Evolutionary conservation across 2,329 filamentous ascomycete genomes (phyloP).

Genomic region (Zasmidium citrigriseum): DNA sequence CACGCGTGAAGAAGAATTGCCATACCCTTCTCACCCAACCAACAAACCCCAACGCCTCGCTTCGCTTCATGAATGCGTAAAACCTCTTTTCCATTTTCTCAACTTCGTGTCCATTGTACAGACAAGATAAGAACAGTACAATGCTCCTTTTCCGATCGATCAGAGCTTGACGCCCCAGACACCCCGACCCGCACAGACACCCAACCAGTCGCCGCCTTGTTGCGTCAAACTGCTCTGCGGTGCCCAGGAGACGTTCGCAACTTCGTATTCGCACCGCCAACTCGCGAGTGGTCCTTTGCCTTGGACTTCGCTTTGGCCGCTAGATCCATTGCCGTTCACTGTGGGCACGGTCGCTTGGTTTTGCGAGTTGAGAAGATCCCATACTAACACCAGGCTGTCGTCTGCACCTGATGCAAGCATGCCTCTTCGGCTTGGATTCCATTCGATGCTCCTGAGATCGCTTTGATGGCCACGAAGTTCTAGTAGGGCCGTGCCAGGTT

Average conservation of each 20-base stretch:
- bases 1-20: not conserved
- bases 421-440: constrained; percentile 84
- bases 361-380: constrained; percentile 79
- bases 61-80: not conserved
- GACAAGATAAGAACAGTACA: not conserved
- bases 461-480: constrained; percentile 88
- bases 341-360: constrained; percentile 41
- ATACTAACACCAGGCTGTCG: constrained; percentile 86
- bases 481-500: constrained; percentile 90
- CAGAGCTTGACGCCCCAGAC: constrained; percentile 72
- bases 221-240: constrained; percentile 67
- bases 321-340: constrained; percentile 30
- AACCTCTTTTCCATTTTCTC: not conserved
- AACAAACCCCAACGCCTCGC: not conserved
- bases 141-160: constrained; percentile 14
- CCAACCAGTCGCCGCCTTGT: constrained; percentile 80
- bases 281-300: constrained; percentile 69
- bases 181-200: constrained; percentile 76
- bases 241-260: constrained; percentile 83
- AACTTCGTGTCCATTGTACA: not conserved
- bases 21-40: not conserved
- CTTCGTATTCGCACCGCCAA: constrained; percentile 86
- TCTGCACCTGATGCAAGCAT: constrained; percentile 89
- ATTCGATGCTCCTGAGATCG: constrained; percentile 89
- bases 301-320: constrained; percentile 40